These are phyloP conservation scores for Stagonosporopsis chrysanthemi DNA, from an alignment of 2,329 filamentous ascomycete genomes.

Conservation along the genomic window DNA sequence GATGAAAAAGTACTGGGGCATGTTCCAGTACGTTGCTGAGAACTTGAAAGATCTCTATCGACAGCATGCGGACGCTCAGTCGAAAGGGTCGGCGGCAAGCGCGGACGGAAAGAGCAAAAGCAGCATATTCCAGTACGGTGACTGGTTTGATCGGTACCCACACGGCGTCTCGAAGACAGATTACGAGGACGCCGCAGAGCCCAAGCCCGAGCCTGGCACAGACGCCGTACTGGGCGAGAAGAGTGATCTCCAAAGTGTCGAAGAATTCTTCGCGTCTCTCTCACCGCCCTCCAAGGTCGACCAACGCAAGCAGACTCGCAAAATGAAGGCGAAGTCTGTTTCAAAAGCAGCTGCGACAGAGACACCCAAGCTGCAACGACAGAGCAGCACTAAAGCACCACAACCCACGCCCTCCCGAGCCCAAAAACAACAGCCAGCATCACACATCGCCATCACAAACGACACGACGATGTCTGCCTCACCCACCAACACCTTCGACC, in stretches of 20 bases:
- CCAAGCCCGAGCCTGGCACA: slow-evolving; percentile 76
- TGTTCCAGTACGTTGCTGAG: slow-evolving; percentile 97
- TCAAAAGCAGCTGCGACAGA: slow-evolving; percentile 41
- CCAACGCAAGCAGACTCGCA: slow-evolving; percentile 60
- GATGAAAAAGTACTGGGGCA: slow-evolving; percentile 98
- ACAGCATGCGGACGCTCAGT: slow-evolving; percentile 80
- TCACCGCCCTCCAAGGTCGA: slow-evolving; percentile 65
- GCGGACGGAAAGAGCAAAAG: slow-evolving; percentile 47
- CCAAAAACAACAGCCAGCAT: slow-evolving; percentile 36
- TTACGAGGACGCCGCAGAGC: slow-evolving; percentile 76
- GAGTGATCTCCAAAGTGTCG: slow-evolving; percentile 88
- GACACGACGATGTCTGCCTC: slow-evolving; percentile 41
- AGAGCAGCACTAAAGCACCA: slow-evolving; percentile 29
- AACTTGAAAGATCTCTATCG: slow-evolving; percentile 89
- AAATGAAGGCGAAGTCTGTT: slow-evolving; percentile 49
- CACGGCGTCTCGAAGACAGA: slow-evolving; percentile 87
- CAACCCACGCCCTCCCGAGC: slow-evolving; percentile 35
- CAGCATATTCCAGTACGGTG: slow-evolving; percentile 89
- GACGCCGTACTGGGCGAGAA: slow-evolving; percentile 90
- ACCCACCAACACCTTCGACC: slow-evolving; percentile 41
- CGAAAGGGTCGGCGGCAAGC: slow-evolving; percentile 64
- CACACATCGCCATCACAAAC: slow-evolving; percentile 14
- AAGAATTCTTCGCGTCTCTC: slow-evolving; percentile 88
- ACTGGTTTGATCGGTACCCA: slow-evolving; percentile 96
- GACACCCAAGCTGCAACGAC: slow-evolving; percentile 30